Evolutionary conservation across 305 asterid genomes (phyloP).

Genomic region (Rubia balearica): DNA sequence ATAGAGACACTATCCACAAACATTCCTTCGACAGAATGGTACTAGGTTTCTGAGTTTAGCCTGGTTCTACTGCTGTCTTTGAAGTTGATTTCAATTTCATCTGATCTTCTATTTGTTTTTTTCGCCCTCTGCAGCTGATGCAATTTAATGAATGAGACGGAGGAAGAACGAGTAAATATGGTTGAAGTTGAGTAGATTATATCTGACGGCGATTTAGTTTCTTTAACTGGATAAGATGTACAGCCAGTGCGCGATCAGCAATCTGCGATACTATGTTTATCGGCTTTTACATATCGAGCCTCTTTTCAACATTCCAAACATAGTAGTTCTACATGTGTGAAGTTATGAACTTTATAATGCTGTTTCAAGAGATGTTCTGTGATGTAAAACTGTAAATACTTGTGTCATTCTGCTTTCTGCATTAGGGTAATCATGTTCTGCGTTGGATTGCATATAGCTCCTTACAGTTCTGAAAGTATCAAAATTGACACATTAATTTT

Average conservation of each 20-base stretch:
- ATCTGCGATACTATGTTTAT: neutral
- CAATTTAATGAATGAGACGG: conserved; percentile 11
- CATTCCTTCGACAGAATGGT: neutral
- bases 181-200: neutral
- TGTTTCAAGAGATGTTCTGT: neutral
- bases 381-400: neutral
- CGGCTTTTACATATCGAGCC: neutral
- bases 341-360: too few species aligned
- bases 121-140: conserved; percentile 14
- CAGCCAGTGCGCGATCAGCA: neutral
- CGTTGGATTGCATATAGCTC: neutral
- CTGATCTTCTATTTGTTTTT: neutral
- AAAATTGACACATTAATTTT: neutral
- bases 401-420: neutral
- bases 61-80: neutral
- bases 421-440: neutral
- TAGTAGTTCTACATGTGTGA: too few species aligned
- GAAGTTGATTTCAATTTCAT: neutral
- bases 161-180: neutral
- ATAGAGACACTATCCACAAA: neutral
- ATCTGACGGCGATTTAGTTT: neutral
- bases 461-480: neutral
- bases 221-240: neutral
- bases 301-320: too few species aligned
- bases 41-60: neutral